phyloP scores from a whole-genome alignment of 495 filamentous ascomycete species.

The Melanomma pulvis-pyrius region DNA sequence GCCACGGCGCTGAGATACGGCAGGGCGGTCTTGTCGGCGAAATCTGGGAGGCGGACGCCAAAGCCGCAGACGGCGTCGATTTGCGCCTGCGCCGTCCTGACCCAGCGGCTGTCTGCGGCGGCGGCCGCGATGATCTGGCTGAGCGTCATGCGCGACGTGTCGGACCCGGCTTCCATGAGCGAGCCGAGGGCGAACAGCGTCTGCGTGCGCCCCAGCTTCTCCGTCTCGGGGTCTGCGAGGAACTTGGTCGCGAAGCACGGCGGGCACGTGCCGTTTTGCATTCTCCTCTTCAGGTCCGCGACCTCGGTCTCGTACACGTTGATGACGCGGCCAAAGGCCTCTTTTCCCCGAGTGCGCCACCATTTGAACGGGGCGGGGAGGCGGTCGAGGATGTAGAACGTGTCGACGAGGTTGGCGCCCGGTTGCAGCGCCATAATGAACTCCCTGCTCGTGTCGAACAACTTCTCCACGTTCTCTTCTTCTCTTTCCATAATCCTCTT shows the following conservation, averaged over 20 bases:
- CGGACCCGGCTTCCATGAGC: slow-evolving; percentile 28
- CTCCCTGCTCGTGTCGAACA: slow-evolving; percentile 9
- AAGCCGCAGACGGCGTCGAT: slow-evolving; percentile 14
- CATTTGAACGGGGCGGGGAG: slow-evolving; percentile 5
- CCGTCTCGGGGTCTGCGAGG: slow-evolving; percentile 9
- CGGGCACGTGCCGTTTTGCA: slow-evolving; percentile 5
- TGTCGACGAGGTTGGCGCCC: slow-evolving; percentile 23
- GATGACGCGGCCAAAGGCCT: neutral
- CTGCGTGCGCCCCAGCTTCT: slow-evolving; percentile 15
- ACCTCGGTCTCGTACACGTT: slow-evolving; percentile 15
- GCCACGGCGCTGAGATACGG: slow-evolving; percentile 15
- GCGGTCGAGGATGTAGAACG: slow-evolving; percentile 10
- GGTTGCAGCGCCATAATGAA: slow-evolving; percentile 23
- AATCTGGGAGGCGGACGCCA: slow-evolving; percentile 5
- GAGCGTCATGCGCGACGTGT: slow-evolving; percentile 24
- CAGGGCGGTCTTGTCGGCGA: slow-evolving; percentile 1
- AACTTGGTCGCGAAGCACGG: slow-evolving; percentile 28
- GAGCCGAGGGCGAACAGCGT: slow-evolving; percentile 17
- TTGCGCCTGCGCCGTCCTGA: slow-evolving; percentile 4
- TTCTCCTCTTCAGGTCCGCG: slow-evolving; percentile 6
- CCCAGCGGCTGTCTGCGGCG: slow-evolving; percentile 11
- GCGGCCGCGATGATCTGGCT: slow-evolving; percentile 21
- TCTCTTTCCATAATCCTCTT: slow-evolving; percentile 3
- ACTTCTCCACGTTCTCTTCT: slow-evolving; percentile 6
- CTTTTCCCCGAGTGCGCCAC: slow-evolving; percentile 7